A percentile compares a stretch with the other conserved stretches of the same genome.
phyloP scores from a whole-genome alignment of 1,284 basidiomycete species.

The Ceratobasidium sp. region DNA sequence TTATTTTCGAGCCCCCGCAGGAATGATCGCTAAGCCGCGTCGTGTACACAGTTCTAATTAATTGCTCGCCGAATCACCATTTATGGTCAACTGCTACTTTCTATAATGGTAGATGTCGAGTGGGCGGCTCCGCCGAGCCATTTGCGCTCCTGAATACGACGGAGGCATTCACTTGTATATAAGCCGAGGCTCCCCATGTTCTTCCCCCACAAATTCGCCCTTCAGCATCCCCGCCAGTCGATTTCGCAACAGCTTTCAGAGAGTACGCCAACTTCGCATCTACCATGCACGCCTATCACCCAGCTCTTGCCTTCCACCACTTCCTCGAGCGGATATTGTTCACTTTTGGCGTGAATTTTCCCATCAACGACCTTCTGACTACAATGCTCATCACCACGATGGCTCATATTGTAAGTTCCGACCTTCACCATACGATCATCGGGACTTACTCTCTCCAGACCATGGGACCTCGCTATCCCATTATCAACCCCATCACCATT shows the following conservation, averaged over 20 bases:
- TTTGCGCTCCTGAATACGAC: background rate
- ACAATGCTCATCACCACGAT: slow-evolving; percentile 1
- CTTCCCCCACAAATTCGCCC: too few species aligned
- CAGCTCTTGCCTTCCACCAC: background rate
- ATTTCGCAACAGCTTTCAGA: background rate
- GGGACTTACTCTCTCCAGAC: background rate
- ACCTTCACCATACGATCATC: background rate
- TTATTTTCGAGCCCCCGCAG: too few species aligned
- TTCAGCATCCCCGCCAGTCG: background rate
- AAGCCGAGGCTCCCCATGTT: background rate
- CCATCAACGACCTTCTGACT: background rate
- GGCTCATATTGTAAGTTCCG: slow-evolving; percentile 8
- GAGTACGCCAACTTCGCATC: background rate
- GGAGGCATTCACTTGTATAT: background rate
- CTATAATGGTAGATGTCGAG: background rate
- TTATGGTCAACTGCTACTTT: background rate
- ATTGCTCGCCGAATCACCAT: background rate
- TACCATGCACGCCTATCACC: slow-evolving; percentile 2
- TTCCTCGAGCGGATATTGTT: background rate
- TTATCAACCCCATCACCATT: slow-evolving; percentile 7
- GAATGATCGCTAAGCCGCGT: background rate
- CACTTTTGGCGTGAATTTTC: background rate
- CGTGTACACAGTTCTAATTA: background rate
- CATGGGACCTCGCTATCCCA: background rate
- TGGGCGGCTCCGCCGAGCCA: too few species aligned